These are phyloP conservation scores for Neurospora sp. DNA, from an alignment of 495 filamentous ascomycete genomes.

Conservation along the genomic window DNA sequence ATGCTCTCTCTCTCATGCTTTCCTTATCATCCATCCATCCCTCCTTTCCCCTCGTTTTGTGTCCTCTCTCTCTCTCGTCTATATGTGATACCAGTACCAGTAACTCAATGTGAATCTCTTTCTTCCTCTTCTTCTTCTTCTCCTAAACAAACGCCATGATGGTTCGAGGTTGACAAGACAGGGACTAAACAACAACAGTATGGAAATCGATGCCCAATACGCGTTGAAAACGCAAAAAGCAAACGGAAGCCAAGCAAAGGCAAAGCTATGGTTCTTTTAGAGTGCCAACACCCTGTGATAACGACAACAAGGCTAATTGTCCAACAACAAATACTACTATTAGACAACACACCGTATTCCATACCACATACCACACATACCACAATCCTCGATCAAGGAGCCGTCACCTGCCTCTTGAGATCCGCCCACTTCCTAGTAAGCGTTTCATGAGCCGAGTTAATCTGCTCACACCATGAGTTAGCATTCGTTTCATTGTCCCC, in stretches of 20 bases:
- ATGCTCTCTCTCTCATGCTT: not conserved
- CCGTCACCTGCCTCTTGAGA: constrained; percentile 49
- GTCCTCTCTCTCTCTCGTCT: not conserved
- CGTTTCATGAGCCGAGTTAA: constrained; percentile 62
- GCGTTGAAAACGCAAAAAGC: not conserved
- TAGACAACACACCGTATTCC: not conserved
- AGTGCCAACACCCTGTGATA: not conserved
- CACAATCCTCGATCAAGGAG: constrained; percentile 10
- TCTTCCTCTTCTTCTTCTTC: not conserved
- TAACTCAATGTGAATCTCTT: too few species aligned
- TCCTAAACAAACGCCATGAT: not conserved
- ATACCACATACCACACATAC: not conserved
- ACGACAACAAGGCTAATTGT: not conserved
- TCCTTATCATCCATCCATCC: not conserved
- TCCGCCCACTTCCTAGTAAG: constrained; percentile 74
- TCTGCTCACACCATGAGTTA: constrained; percentile 32
- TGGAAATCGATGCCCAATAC: not conserved
- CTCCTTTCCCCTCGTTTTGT: not conserved
- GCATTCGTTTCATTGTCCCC: constrained; percentile 8
- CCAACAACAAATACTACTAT: not conserved
- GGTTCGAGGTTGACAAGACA: not conserved
- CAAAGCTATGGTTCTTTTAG: not conserved
- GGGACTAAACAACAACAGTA: not conserved
- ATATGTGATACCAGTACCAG: not conserved
- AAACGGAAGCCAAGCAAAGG: too few species aligned